Conservation (phyloP, 202 grass and related monocot genomes). For the Zizania palustris region DNA sequence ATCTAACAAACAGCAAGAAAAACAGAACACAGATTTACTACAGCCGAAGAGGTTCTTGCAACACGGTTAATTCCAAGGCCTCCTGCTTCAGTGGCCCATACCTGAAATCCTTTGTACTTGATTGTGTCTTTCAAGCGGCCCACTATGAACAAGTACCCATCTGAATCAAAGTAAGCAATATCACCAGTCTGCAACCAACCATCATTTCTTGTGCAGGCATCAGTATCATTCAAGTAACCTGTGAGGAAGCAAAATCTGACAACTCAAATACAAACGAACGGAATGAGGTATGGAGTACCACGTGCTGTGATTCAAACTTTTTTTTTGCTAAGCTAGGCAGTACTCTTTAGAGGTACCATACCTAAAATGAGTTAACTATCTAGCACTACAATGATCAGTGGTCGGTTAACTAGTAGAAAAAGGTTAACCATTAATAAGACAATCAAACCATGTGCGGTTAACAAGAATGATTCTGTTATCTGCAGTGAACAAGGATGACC, state of each 20-base stretch:
- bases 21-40: neutral
- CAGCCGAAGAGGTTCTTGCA: neutral
- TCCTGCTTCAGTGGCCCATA: slow-evolving; percentile 37
- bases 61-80: neutral
- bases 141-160: slow-evolving; percentile 77
- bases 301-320: neutral
- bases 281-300: neutral
- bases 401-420: neutral
- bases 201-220: slow-evolving; percentile 40
- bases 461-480: neutral
- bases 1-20: slow-evolving; percentile 58
- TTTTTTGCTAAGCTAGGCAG: neutral
- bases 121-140: slow-evolving; percentile 91
- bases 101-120: slow-evolving; percentile 98
- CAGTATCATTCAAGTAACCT: slow-evolving; percentile 80
- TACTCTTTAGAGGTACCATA: neutral
- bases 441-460: slow-evolving; percentile 4
- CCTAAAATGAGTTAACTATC: neutral
- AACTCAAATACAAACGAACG: neutral
- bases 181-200: slow-evolving; percentile 86
- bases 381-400: neutral
- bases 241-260: slow-evolving; percentile 29
- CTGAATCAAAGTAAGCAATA: slow-evolving; percentile 79
- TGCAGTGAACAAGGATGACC: neutral
- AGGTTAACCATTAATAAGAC: neutral